These are phyloP conservation scores for Lactarius sanguifluus DNA, from an alignment of 768 basidiomycete genomes.

Conservation along the genomic window DNA sequence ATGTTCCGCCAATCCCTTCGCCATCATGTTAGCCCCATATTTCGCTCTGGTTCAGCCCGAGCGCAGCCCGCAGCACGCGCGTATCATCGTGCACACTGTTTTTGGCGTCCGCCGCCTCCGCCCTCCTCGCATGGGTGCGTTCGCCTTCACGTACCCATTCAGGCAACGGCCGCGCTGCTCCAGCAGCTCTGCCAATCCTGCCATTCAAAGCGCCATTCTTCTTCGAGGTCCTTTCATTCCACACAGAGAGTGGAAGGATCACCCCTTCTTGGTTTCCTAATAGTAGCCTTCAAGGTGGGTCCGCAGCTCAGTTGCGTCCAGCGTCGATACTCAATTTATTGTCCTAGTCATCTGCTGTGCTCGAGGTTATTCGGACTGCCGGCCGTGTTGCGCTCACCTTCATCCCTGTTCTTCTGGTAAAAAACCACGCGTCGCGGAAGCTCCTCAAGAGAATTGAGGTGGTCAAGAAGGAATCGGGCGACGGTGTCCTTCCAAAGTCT, in stretches of 20 bases:
- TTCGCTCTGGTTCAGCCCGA: conserved; percentile 9
- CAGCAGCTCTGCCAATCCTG: conserved; percentile 11
- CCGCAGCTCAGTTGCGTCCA: background rate
- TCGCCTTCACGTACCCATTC: conserved; percentile 5
- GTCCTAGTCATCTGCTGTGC: conserved; percentile 64
- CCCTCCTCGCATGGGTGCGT: conserved; percentile 17
- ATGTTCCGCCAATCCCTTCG: conserved; percentile 22
- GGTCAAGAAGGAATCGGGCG: conserved; percentile 34
- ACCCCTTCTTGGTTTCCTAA: conserved; percentile 56
- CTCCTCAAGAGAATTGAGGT: conserved; percentile 52
- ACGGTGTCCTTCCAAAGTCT: conserved; percentile 40
- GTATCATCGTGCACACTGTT: conserved; percentile 9
- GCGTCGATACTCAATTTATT: conserved; percentile 23
- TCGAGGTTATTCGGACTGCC: conserved; percentile 68
- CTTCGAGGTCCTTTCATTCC: conserved; percentile 42
- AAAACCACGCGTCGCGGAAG: conserved; percentile 52
- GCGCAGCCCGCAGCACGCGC: conserved; percentile 2
- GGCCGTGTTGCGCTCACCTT: conserved; percentile 74
- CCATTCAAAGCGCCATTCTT: background rate
- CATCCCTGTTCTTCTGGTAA: conserved; percentile 64
- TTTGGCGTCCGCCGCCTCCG: conserved; percentile 6
- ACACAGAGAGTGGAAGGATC: conserved; percentile 37
- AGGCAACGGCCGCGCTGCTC: conserved; percentile 20
- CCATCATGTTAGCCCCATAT: conserved; percentile 12
- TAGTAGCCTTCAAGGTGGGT: conserved; percentile 66